Conservation (phyloP, 768 basidiomycete species). For the Termitomyces sp. region DNA sequence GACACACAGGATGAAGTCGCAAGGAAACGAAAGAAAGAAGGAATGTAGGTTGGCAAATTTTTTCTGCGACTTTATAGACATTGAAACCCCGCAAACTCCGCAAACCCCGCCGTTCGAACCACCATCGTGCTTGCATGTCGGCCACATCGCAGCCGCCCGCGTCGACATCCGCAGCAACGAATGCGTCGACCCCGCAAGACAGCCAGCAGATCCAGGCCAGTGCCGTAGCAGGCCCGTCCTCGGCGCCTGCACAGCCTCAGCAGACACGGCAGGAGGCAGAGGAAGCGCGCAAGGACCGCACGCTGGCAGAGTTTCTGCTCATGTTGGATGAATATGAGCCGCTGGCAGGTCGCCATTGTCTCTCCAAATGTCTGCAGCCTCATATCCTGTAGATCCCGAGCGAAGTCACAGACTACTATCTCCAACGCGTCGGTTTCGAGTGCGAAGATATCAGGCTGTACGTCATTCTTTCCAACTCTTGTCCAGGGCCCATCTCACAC, state of each 20-base stretch:
- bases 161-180: slow-evolving; percentile 24
- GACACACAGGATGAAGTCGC: neutral
- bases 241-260: slow-evolving; percentile 22
- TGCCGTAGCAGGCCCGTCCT: slow-evolving; percentile 21
- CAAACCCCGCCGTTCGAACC: slow-evolving; percentile 15
- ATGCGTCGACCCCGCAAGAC: slow-evolving; percentile 21
- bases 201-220: slow-evolving; percentile 17
- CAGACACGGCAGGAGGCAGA: slow-evolving; percentile 69
- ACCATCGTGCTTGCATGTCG: slow-evolving; percentile 17
- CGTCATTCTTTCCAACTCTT: slow-evolving; percentile 16
- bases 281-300: slow-evolving; percentile 83
- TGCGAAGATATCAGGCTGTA: slow-evolving; percentile 91
- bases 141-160: slow-evolving; percentile 25
- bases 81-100: slow-evolving; percentile 30
- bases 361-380: neutral
- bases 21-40: neutral
- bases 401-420: slow-evolving; percentile 96
- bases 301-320: slow-evolving; percentile 87
- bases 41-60: neutral
- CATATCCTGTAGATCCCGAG: slow-evolving; percentile 71
- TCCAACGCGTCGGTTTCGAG: slow-evolving; percentile 94
- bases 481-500: neutral
- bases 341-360: slow-evolving; percentile 46
- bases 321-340: slow-evolving; percentile 98
- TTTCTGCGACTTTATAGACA: slow-evolving; percentile 13